These are phyloP conservation scores for Tubosaeta sp. DNA, from an alignment of 768 basidiomycete genomes.

Conservation along the genomic window DNA sequence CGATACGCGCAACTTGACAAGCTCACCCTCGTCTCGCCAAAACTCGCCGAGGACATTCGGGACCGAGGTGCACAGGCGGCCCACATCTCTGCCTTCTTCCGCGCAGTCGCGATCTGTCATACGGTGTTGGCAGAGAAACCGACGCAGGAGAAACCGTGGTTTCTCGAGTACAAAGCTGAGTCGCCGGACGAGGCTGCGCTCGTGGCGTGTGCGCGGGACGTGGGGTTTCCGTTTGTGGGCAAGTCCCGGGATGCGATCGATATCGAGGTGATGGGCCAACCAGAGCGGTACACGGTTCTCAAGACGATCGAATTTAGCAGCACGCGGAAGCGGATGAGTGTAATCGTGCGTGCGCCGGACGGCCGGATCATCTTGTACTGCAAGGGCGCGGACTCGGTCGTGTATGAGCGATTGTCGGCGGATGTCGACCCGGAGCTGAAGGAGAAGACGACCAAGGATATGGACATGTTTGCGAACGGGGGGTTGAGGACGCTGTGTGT, in stretches of 20 bases:
- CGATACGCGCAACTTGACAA: slow-evolving; percentile 76
- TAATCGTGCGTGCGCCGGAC: slow-evolving; percentile 80
- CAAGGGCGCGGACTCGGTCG: slow-evolving; percentile 97
- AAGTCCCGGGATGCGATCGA: slow-evolving; percentile 72
- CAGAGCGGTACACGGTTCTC: slow-evolving; percentile 75
- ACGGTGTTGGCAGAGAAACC: slow-evolving; percentile 81
- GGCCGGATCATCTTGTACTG: slow-evolving; percentile 81
- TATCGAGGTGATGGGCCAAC: slow-evolving; percentile 88
- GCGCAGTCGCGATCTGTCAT: slow-evolving; percentile 93
- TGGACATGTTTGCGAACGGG: slow-evolving; percentile 91
- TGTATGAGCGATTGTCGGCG: slow-evolving; percentile 78
- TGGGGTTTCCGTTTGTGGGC: slow-evolving; percentile 86
- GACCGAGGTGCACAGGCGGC: slow-evolving; percentile 58
- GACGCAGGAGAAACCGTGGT: slow-evolving; percentile 57
- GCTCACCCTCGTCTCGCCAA: slow-evolving; percentile 84
- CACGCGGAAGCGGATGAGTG: slow-evolving; percentile 94
- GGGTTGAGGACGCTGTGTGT: slow-evolving; percentile 91
- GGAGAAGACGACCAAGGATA: slow-evolving; percentile 76
- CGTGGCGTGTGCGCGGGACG: slow-evolving; percentile 87
- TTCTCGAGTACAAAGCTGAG: slow-evolving; percentile 90
- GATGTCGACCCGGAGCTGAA: slow-evolving; percentile 74
- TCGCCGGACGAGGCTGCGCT: slow-evolving; percentile 94
- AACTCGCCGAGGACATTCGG: slow-evolving; percentile 73
- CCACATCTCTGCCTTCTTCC: slow-evolving; percentile 81
- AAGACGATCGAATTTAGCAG: slow-evolving; percentile 92